A percentile compares a stretch with the other conserved stretches of the same genome.
Conservation (phyloP, 768 basidiomycete species). For the Pleurotus sapidus region DNA sequence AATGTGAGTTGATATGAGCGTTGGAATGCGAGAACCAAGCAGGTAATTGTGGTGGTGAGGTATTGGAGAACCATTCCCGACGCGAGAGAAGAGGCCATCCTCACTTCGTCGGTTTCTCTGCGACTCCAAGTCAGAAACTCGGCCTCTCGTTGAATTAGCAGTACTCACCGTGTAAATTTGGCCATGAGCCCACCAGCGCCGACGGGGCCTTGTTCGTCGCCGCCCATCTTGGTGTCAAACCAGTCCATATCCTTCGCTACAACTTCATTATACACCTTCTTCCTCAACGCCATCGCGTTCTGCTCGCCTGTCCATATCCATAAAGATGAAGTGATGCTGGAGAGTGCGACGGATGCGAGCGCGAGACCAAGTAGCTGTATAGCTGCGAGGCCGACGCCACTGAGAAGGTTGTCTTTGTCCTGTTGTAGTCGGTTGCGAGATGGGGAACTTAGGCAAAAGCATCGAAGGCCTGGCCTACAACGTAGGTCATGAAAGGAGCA, state of each 20-base stretch:
- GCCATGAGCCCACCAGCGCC: slow-evolving; percentile 93
- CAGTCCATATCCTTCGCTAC: slow-evolving; percentile 77
- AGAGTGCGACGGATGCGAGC: slow-evolving; percentile 62
- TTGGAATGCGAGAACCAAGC: slow-evolving; percentile 77
- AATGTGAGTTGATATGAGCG: slow-evolving; percentile 84
- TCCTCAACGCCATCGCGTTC: slow-evolving; percentile 66
- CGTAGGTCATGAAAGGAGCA: slow-evolving; percentile 84
- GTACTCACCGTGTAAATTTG: slow-evolving; percentile 75
- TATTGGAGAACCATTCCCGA: slow-evolving; percentile 79
- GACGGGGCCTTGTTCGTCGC: slow-evolving; percentile 52
- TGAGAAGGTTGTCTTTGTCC: slow-evolving; percentile 51
- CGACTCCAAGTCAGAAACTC: no score
- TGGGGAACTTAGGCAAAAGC: slow-evolving; percentile 64
- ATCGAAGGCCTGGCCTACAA: slow-evolving; percentile 76
- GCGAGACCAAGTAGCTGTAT: slow-evolving; percentile 67
- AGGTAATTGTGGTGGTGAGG: slow-evolving; percentile 73
- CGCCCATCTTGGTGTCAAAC: slow-evolving; percentile 82
- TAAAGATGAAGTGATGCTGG: slow-evolving; percentile 69
- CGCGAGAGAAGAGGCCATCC: slow-evolving; percentile 78
- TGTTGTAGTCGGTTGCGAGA: slow-evolving; percentile 26
- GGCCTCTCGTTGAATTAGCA: no score
- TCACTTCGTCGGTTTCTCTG: slow-evolving; percentile 95
- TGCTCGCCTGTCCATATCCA: slow-evolving; percentile 91
- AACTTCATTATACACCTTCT: slow-evolving; percentile 66
- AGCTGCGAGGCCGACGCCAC: slow-evolving; percentile 56